Evolutionary conservation across 257 asterid genomes (phyloP), one percentile per base, ranked within the genome.

Genomic region (Mitragyna speciosa): DNA sequence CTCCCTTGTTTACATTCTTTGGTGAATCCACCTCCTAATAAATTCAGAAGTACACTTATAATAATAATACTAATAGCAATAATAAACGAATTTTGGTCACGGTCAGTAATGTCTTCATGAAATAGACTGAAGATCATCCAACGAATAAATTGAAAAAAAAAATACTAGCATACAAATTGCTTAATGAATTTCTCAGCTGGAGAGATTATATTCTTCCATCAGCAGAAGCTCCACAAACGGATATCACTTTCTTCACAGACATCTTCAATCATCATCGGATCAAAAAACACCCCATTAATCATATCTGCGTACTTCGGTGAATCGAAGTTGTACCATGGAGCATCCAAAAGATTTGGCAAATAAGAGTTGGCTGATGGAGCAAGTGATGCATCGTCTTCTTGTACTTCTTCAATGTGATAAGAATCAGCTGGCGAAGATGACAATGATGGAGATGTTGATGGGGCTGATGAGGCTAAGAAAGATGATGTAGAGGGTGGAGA

Each of bases 211-310:
- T 63, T 26, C 28, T 70, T 36, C 41, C 41, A 36, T 87, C 87
- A 91, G 88, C 92, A 88, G 85, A 90, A 95, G 85, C 87, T 95
- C 98, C 99, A 95, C 67, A 95, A 72, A 33, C 89, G 87, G 70
- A 95, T 89, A 74, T 93, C 98, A 0, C 79, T 79, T 28, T 89
- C 95, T 64, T 87, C 97, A 45, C 66, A 77, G 48, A 73, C 59
- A 31, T 90, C 92, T 78, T 87, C 89, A 72, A 58, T 66, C 72
- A 56, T 83, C 17, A 76, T 10, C 7, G 94, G 92, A 86, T 93
- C 99, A 80, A 83, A 89, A 81, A 91, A 90, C 66, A 73, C 73
- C 61, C 89, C 97, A 76, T 85, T 76, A 33, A 91, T 41, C 98
- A 93, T 88, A 65, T 89, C 92, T 15, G 58, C 76, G 85, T 89